Evolutionary conservation across 495 filamentous ascomycete species (phyloP).

Genomic region (Friedmanniomyces simplex): DNA sequence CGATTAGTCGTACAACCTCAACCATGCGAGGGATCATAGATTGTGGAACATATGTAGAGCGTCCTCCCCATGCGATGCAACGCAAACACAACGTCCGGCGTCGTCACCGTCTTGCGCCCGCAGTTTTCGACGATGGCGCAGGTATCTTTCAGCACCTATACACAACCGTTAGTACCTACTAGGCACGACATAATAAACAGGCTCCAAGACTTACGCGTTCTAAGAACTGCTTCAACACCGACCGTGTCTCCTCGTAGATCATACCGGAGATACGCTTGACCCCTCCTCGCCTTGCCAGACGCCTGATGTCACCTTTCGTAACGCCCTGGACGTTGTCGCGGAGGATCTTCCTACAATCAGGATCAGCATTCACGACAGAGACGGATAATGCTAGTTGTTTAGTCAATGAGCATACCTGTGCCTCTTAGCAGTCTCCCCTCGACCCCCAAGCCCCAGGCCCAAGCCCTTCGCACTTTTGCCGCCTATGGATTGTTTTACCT

Average conservation of each 20-base stretch:
- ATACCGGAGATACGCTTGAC: constrained; percentile 68
- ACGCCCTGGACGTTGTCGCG: constrained; percentile 97
- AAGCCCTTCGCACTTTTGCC: neutral
- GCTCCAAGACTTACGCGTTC: constrained; percentile 51
- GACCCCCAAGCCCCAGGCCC: neutral
- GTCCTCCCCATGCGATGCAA: constrained; percentile 78
- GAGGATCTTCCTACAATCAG: constrained; percentile 83
- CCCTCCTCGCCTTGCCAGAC: constrained; percentile 75
- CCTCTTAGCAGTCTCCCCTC: constrained; percentile 9
- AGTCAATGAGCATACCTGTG: constrained; percentile 1
- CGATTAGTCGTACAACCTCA: no score
- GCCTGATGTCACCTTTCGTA: constrained; percentile 59
- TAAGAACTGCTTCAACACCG: constrained; percentile 42
- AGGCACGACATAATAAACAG: neutral
- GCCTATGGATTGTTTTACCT: neutral
- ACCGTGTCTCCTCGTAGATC: constrained; percentile 64
- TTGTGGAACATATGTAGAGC: constrained; percentile 14
- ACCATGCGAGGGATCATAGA: no score
- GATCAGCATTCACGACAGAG: neutral
- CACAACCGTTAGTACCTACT: neutral
- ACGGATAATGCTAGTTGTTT: neutral
- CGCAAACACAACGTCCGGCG: constrained; percentile 89
- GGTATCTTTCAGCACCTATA: constrained; percentile 48
- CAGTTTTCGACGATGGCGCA: constrained; percentile 54
- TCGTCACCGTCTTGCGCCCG: constrained; percentile 96